Evolutionary conservation across 129 eudicot species (phyloP).

Genomic region (Arctium lappa): DNA sequence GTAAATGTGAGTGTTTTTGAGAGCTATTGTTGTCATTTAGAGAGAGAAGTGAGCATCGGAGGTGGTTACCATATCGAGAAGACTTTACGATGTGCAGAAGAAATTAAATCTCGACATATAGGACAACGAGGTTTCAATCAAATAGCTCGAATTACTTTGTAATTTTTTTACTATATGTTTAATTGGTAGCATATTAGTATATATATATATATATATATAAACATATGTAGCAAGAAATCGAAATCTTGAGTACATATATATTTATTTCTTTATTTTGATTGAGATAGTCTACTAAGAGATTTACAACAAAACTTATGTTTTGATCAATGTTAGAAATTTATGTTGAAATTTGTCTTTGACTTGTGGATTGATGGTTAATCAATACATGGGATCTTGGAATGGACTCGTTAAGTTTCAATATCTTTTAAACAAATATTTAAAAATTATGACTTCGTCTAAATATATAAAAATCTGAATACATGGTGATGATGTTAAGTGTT

Average conservation of each 20-base stretch:
- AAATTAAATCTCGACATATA: constrained; percentile 60
- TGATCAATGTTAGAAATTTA: neutral
- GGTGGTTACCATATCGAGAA: constrained; percentile 92
- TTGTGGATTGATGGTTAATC: neutral
- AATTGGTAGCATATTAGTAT: constrained; percentile 9
- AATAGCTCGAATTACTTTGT: constrained; percentile 52
- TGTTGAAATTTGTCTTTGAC: constrained; percentile 2
- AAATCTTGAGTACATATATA: neutral
- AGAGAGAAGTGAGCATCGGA: constrained; percentile 97
- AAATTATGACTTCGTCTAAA: neutral
- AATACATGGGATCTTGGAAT: constrained; percentile 5
- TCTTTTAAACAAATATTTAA: neutral
- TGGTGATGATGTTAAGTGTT: neutral
- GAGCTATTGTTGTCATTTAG: constrained; percentile 92
- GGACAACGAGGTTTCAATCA: constrained; percentile 38
- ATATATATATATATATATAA: neutral
- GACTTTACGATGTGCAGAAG: constrained; percentile 84
- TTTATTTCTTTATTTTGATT: constrained; percentile 6
- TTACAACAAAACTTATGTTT: constrained; percentile 10
- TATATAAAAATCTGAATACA: neutral
- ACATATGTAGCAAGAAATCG: constrained; percentile 14
- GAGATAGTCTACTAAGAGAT: neutral
- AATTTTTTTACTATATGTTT: neutral
- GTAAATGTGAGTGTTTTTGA: constrained; percentile 95
- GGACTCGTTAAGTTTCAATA: neutral